phyloP scores from a whole-genome alignment of 345 rosid species.

The Heritiera fomes region DNA sequence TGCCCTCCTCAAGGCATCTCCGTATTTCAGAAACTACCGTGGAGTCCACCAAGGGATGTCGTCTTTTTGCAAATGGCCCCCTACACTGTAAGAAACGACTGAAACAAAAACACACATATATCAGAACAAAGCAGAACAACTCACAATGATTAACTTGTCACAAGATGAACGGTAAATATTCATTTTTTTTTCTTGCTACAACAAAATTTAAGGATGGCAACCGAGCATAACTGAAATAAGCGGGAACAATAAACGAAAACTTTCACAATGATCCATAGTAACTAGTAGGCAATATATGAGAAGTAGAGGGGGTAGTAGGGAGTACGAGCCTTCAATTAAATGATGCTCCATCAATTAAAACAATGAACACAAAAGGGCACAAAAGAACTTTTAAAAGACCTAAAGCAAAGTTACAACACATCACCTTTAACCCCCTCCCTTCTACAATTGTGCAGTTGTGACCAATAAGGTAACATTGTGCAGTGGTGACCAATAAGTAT shows the following conservation, averaged over 20 bases:
- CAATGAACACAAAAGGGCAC: not conserved
- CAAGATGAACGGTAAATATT: slow-evolving; percentile 13
- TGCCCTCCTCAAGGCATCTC: slow-evolving; percentile 76
- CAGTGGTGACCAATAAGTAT: not conserved
- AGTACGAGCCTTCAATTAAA: not conserved
- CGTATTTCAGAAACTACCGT: slow-evolving; percentile 71
- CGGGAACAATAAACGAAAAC: not conserved
- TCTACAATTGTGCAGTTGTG: not conserved
- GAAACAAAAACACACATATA: slow-evolving; percentile 28
- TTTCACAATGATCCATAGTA: not conserved
- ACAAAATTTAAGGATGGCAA: not conserved
- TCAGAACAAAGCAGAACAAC: slow-evolving; percentile 26
- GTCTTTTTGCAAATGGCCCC: slow-evolving; percentile 92
- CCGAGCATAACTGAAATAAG: not conserved
- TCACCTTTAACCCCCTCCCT: not conserved
- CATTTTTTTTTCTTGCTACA: not conserved
- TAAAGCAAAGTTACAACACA: not conserved
- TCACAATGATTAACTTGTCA: slow-evolving; percentile 5
- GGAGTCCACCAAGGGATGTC: slow-evolving; percentile 85
- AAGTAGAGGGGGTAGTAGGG: not conserved
- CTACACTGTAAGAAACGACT: slow-evolving; percentile 90
- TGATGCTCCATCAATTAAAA: not conserved
- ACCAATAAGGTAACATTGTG: not conserved
- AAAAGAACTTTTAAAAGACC: not conserved
- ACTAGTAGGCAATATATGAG: not conserved